Evolutionary conservation across 345 rosid species (phyloP).

Genomic region (Gynandropsis gynandra): DNA sequence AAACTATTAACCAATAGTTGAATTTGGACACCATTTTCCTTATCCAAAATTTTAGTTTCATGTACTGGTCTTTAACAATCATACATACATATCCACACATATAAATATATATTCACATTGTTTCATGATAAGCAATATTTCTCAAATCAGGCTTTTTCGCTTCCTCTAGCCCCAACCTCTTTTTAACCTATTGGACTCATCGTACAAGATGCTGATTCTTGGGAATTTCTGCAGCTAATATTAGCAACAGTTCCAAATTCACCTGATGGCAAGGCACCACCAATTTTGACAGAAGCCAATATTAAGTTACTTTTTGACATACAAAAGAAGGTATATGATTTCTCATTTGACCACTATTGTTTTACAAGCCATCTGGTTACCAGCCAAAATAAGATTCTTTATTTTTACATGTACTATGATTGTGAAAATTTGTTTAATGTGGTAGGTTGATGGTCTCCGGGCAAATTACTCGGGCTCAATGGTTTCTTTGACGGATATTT

Average conservation of each 20-base stretch:
- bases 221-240: slow-evolving; percentile 53
- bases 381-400: not conserved
- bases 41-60: too few relatives aligned
- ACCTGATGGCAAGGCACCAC: slow-evolving; percentile 41
- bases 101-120: too few relatives aligned
- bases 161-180: too few relatives aligned
- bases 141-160: too few relatives aligned
- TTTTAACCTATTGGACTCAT: too few relatives aligned
- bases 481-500: slow-evolving; percentile 82
- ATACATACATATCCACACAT: too few relatives aligned
- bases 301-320: slow-evolving; percentile 86
- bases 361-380: slow-evolving; percentile 1
- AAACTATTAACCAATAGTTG: too few relatives aligned
- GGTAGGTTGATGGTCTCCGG: slow-evolving; percentile 75
- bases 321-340: slow-evolving; percentile 69
- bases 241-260: slow-evolving; percentile 65
- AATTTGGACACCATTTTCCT: too few relatives aligned
- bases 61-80: too few relatives aligned
- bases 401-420: slow-evolving; percentile 3
- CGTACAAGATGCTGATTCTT: not conserved
- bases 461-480: slow-evolving; percentile 75
- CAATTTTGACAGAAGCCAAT: slow-evolving; percentile 75
- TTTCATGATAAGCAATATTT: too few relatives aligned
- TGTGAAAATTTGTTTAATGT: slow-evolving; percentile 14
- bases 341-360: not conserved